Conservation (phyloP, 257 asterid species). For the Anisodus tanguticus region DNA sequence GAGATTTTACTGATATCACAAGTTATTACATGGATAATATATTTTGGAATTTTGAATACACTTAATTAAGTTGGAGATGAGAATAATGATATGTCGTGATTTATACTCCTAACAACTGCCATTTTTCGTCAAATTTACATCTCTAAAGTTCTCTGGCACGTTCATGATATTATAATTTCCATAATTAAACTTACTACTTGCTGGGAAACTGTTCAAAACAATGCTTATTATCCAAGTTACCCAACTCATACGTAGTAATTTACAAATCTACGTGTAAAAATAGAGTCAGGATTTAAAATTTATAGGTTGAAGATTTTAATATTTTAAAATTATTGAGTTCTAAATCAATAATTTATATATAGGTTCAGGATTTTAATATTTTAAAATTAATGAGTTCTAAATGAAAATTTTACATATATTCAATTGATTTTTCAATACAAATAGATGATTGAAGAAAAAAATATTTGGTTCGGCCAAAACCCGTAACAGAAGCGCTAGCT, state of each 20-base stretch:
- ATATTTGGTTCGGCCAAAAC: no score
- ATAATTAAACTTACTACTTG: background rate
- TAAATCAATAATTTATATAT: no score
- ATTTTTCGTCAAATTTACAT: background rate
- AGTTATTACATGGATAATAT: background rate
- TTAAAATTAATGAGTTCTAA: no score
- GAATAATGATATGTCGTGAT: slow-evolving; percentile 16
- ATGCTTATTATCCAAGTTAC: background rate
- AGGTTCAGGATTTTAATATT: no score
- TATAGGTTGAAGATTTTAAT: no score
- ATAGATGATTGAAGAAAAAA: no score
- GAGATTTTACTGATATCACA: background rate
- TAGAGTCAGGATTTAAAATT: no score
- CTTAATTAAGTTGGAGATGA: background rate
- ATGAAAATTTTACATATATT: no score
- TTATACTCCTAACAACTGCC: slow-evolving; percentile 8
- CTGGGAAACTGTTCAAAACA: background rate
- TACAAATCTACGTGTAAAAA: background rate
- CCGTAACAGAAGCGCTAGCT: no score
- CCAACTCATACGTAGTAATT: background rate
- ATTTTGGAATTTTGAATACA: background rate
- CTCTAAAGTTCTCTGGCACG: background rate
- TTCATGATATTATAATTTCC: background rate
- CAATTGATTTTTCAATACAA: no score
- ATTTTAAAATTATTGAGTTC: no score